phyloP scores from a whole-genome alignment of 2,329 filamentous ascomycete genomes.

The Arachnomyces sp. region DNA sequence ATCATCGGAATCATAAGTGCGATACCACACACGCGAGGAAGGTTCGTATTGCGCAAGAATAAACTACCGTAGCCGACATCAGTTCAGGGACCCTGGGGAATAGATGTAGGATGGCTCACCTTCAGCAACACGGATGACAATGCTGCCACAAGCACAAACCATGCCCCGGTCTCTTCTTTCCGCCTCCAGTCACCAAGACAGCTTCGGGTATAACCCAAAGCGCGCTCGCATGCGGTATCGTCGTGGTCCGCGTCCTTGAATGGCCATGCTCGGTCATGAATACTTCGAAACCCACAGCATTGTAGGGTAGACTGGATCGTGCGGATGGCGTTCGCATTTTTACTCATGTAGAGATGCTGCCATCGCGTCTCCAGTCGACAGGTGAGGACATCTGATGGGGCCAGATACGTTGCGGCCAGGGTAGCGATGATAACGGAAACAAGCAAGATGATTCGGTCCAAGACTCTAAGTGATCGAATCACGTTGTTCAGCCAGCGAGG shows the following conservation, averaged over 20 bases:
- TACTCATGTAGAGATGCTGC: conserved; percentile 23
- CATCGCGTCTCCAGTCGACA: conserved; percentile 27
- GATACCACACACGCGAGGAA: too few species aligned
- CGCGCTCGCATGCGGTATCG: conserved; percentile 25
- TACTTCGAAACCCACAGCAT: conserved; percentile 30
- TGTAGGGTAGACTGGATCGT: conserved; percentile 25
- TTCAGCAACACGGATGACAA: too few species aligned
- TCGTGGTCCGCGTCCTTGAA: conserved; percentile 26
- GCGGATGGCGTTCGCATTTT: conserved; percentile 24
- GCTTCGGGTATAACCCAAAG: conserved; percentile 23
- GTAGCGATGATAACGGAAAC: conserved; percentile 23
- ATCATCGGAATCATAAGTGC: too few species aligned
- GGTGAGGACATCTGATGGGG: conserved; percentile 17
- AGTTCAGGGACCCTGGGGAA: too few species aligned
- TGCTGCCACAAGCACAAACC: conserved; percentile 22
- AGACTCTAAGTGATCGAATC: not conserved
- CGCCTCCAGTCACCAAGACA: conserved; percentile 25
- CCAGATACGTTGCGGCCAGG: conserved; percentile 22
- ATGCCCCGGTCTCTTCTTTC: conserved; percentile 20
- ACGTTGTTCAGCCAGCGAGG: too few species aligned
- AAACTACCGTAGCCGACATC: too few species aligned
- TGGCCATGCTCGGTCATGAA: conserved; percentile 31
- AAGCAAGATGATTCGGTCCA: conserved; percentile 17
- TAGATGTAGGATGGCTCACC: too few species aligned
- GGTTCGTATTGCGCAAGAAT: too few species aligned